phyloP scores from a whole-genome alignment of 805 yeast genomes.

The Wickerhamiella bombiphila region DNA sequence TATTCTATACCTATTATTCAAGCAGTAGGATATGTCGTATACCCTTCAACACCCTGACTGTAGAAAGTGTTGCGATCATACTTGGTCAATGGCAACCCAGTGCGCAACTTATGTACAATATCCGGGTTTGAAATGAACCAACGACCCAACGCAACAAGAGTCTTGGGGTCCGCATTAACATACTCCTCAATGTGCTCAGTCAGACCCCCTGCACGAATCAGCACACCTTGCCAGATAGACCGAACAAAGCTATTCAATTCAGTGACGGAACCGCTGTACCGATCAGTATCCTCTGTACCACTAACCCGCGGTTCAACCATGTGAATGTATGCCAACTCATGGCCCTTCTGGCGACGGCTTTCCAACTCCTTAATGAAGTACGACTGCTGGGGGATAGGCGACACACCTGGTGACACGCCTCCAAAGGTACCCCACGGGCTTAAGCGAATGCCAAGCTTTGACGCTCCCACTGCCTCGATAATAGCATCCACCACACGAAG shows the following conservation, averaged over 20 bases:
- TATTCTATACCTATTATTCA: no score
- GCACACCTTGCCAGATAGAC: conserved; percentile 14
- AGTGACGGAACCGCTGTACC: conserved; percentile 11
- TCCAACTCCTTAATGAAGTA: conserved; percentile 31
- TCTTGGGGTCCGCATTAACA: conserved; percentile 19
- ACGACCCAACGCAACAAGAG: conserved; percentile 32
- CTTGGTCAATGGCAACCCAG: conserved; percentile 28
- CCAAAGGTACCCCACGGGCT: conserved; percentile 23
- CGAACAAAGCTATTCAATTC: conserved; percentile 15
- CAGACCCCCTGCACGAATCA: conserved; percentile 16
- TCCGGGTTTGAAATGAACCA: conserved; percentile 43
- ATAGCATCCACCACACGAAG: conserved; percentile 40
- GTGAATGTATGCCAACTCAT: conserved; percentile 31
- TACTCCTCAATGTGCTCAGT: conserved; percentile 2
- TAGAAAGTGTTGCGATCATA: conserved; percentile 40
- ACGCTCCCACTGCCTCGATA: conserved; percentile 37
- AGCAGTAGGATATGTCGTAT: conserved; percentile 29
- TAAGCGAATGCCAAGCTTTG: conserved; percentile 32
- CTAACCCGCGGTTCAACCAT: conserved; percentile 34
- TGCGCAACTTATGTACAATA: conserved; percentile 31
- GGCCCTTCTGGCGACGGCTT: background rate
- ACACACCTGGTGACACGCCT: conserved; percentile 14
- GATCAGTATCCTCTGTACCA: background rate
- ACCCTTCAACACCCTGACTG: conserved; percentile 27
- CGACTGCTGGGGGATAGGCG: conserved; percentile 27